Percentiles rank a stretch among this genome's conserved stretches.
These are phyloP conservation scores for Amanita pseudoporphyria DNA, from an alignment of 768 basidiomycete species.

Conservation along the genomic window DNA sequence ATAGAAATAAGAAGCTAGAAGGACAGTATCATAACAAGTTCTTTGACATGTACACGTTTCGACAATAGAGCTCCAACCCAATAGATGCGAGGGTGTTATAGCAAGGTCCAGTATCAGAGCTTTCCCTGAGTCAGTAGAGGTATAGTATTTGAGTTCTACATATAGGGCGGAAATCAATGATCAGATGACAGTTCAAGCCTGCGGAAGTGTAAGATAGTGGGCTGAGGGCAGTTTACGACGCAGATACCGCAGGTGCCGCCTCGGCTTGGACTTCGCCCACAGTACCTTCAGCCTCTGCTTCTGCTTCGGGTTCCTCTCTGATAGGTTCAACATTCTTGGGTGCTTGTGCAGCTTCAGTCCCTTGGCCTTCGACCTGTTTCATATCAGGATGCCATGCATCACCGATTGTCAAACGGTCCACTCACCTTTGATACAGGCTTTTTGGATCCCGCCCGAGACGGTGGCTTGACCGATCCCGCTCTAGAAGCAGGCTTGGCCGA, in stretches of 20 bases:
- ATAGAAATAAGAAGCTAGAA: constrained; percentile 11
- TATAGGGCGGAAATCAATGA: neutral
- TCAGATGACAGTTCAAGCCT: neutral
- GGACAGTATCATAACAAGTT: constrained; percentile 15
- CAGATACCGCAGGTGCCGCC: constrained; percentile 6
- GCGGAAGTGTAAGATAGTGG: neutral
- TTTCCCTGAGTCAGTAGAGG: neutral
- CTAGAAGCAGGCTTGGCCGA: constrained; percentile 34
- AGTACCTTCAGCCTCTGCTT: constrained; percentile 25
- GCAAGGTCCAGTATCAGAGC: neutral
- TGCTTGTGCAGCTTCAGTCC: constrained; percentile 28
- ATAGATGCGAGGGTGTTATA: constrained; percentile 5
- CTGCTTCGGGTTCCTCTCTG: constrained; percentile 43
- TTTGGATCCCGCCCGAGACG: constrained; percentile 39
- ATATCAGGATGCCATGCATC: constrained; percentile 12
- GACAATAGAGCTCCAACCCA: constrained; percentile 8
- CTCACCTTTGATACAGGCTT: constrained; percentile 57
- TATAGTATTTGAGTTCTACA: neutral
- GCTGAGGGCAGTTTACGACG: neutral
- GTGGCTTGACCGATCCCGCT: constrained; percentile 27
- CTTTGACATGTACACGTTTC: constrained; percentile 8
- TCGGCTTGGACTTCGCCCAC: constrained; percentile 8
- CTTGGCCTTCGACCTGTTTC: constrained; percentile 28
- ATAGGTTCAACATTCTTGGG: constrained; percentile 37
- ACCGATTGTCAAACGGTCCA: constrained; percentile 7